Percentiles rank a stretch among this genome's conserved stretches.
These are phyloP conservation scores for Haberlea rhodopensis DNA, from an alignment of 257 asterid genomes.

Conservation along the genomic window DNA sequence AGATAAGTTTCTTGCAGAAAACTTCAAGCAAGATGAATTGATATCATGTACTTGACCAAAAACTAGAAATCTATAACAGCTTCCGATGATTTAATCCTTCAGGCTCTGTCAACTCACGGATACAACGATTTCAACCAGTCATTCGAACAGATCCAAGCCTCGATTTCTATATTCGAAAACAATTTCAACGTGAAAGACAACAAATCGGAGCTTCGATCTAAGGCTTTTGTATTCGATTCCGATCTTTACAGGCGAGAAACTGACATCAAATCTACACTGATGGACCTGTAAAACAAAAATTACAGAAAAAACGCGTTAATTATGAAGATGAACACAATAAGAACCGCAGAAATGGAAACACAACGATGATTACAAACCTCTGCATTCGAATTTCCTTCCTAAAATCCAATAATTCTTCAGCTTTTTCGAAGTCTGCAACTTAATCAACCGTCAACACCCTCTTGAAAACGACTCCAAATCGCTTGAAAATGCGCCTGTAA, in stretches of 20 bases:
- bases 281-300: constrained; percentile 30
- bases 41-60: constrained; percentile 12
- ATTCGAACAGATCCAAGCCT: constrained; percentile 3
- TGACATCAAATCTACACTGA: constrained; percentile 38
- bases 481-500: constrained; percentile 26
- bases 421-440: constrained; percentile 19
- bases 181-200: constrained; percentile 10
- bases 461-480: constrained; percentile 19
- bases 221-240: constrained; percentile 20
- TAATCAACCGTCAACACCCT: constrained; percentile 26
- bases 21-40: constrained; percentile 13
- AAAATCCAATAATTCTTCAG: constrained; percentile 25
- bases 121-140: not conserved
- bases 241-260: constrained; percentile 25
- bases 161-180: not conserved
- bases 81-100: constrained; percentile 30
- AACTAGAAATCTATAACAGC: constrained; percentile 17
- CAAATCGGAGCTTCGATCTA: constrained; percentile 3
- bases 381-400: constrained; percentile 14
- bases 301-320: constrained; percentile 1
- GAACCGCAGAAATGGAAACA: constrained; percentile 6
- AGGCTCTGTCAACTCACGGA: not conserved
- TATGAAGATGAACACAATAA: not conserved
- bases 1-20: constrained; percentile 3
- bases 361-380: constrained; percentile 29